These are phyloP conservation scores for Paraglomus occultum DNA, from an alignment of 192 early-diverging fungal species.

Conservation along the genomic window DNA sequence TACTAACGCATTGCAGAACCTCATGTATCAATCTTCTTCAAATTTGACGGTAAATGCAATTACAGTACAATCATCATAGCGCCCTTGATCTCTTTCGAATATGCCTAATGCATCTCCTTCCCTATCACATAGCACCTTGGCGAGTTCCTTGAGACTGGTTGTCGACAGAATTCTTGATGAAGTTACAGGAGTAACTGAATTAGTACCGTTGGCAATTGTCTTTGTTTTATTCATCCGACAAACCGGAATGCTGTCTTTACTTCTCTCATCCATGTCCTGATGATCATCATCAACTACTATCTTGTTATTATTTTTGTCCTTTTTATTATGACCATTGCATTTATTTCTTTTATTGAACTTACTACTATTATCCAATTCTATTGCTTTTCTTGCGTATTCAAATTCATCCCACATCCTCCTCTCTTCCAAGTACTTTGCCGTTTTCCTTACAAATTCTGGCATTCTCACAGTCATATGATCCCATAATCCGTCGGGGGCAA, in stretches of 20 bases:
- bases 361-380: no score
- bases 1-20: no score
- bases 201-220: not conserved
- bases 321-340: no score
- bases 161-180: not conserved
- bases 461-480: constrained; percentile 19
- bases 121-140: not conserved
- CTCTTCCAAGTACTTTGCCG: not conserved
- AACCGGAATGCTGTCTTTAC: not conserved
- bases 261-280: no score
- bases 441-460: constrained; percentile 5
- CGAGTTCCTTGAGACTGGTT: not conserved
- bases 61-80: constrained; percentile 22
- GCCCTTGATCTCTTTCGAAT: constrained; percentile 19
- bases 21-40: not conserved
- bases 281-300: no score
- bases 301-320: no score
- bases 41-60: not conserved
- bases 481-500: constrained; percentile 20
- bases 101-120: not conserved
- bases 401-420: not conserved
- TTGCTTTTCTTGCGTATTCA: not conserved
- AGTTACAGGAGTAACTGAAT: not conserved
- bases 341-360: no score
- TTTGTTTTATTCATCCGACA: not conserved